Base-by-base conservation (phyloP, 2,329 filamentous ascomycete species). In the Lachnellula subtilissima region DNA sequence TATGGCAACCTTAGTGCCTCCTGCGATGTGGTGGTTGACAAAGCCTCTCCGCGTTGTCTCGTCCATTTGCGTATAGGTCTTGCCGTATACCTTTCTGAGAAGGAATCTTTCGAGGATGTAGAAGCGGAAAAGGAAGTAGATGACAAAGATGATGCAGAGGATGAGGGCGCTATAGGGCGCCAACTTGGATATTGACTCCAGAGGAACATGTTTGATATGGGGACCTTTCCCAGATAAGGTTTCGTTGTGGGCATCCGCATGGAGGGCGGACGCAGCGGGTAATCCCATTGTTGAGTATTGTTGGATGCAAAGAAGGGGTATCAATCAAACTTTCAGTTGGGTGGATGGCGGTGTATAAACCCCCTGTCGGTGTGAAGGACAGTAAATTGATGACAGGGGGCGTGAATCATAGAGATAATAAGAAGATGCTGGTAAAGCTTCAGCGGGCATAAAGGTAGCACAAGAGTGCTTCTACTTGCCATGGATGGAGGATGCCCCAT, bases 1-100 rank as follows among this genome's bases (percentile, higher is more conserved):
- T 40, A 76, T 72, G 17, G 73, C 2, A 1, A 76, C 56, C 52
- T 77, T 78, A 5, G 72, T 74, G 1, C 57, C 51, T 0, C 72
- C 74, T 2, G 75, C 74, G 19, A 78, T 72, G 48, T 77, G 75
- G 54, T 78, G 75, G 49, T 78, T 77, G 37, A 77, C 66, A 56
- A 78, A 76, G 0, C 74, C 73, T 8, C 73, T 68, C 4, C 70
- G 65, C 19, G 72, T 69, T 0, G 63, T 55, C 14, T 74, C 72
- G 50, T 66, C 67, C 54, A 77, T 68, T 5, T 62, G 48, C 0
- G 66, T 69, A 57, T 73, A 76, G 8, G 56, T 70, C 6, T 59
- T 19, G 7, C 70, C 68, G 53, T 76, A 76, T 8, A 70, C 32
- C 6, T 61, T 63, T 19, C 60, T 59, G 3, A 75, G 65, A 2